Percentiles rank a stretch among this genome's conserved stretches.
phyloP scores from a whole-genome alignment of 768 basidiomycete genomes.

The Leccinum rimulosum region DNA sequence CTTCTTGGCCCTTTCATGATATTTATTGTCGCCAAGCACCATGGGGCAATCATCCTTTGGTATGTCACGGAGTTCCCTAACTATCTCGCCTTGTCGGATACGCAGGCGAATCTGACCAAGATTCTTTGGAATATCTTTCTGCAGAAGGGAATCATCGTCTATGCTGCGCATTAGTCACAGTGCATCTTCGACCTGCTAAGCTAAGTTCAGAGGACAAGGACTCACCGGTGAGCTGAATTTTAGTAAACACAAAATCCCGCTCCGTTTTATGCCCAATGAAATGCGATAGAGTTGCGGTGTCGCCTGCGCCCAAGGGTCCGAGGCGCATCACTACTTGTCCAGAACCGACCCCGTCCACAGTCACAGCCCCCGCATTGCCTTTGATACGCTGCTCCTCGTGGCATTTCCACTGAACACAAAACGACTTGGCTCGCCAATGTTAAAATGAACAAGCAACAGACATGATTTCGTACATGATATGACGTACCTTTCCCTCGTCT shows the following conservation, averaged over 20 bases:
- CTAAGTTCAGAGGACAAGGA: not conserved
- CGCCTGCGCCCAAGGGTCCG: not conserved
- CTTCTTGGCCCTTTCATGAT: not conserved
- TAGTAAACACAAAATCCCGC: not conserved
- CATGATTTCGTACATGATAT: not conserved
- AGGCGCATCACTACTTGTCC: too few species aligned
- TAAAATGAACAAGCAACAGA: not conserved
- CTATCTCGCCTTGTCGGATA: not conserved
- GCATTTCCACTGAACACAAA: not conserved
- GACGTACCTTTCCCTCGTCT: not conserved
- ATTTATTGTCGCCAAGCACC: not conserved
- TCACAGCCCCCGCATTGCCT: not conserved
- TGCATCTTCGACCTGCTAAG: not conserved
- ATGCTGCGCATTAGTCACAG: not conserved
- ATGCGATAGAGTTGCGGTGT: not conserved
- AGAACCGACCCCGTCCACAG: not conserved
- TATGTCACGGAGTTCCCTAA: not conserved
- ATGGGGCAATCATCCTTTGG: not conserved
- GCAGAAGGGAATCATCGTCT: constrained; percentile 24
- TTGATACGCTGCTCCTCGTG: not conserved
- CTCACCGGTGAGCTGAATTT: not conserved
- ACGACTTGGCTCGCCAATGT: not conserved
- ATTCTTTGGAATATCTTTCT: constrained; percentile 3
- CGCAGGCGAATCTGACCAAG: constrained; percentile 15
- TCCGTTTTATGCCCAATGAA: not conserved